Percentiles rank a stretch among this genome's conserved stretches.
These are phyloP conservation scores for Rutstroemia sp. DNA, from an alignment of 2,329 filamentous ascomycete species.

Conservation along the genomic window DNA sequence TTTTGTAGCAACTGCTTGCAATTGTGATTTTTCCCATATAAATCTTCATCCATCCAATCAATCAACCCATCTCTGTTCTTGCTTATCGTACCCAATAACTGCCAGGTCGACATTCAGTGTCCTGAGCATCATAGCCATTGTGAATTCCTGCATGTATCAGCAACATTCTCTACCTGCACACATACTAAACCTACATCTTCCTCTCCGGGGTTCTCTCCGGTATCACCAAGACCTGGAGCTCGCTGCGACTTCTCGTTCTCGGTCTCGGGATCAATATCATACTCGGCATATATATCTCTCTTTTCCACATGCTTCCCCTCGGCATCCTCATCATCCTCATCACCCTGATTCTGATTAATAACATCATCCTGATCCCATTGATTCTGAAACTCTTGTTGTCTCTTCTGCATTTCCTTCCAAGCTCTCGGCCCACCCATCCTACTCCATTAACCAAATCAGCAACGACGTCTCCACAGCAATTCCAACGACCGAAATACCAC, in stretches of 20 bases:
- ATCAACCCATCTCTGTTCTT: constrained; percentile 49
- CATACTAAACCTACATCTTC: constrained; percentile 35
- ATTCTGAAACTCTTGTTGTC: constrained; percentile 34
- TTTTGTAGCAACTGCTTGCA: neutral
- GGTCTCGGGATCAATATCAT: constrained; percentile 29
- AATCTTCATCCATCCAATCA: constrained; percentile 27
- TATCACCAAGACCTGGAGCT: constrained; percentile 27
- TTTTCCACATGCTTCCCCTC: constrained; percentile 33
- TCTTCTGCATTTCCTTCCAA: constrained; percentile 45
- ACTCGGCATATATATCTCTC: constrained; percentile 28
- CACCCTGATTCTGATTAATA: constrained; percentile 25
- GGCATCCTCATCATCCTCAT: constrained; percentile 27
- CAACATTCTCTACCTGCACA: neutral
- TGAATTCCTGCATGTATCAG: constrained; percentile 45
- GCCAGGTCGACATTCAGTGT: constrained; percentile 55
- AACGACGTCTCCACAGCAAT: neutral
- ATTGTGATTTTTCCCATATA: neutral
- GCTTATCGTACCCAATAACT: constrained; percentile 55
- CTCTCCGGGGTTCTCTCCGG: constrained; percentile 32
- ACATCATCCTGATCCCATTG: constrained; percentile 33
- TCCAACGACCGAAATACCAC: neutral
- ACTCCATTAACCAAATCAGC: constrained; percentile 6
- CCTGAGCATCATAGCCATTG: constrained; percentile 63
- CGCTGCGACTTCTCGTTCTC: constrained; percentile 29
- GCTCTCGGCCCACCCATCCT: constrained; percentile 53